phyloP scores from a whole-genome alignment of 495 filamentous ascomycete species.

The Podospora didyma region DNA sequence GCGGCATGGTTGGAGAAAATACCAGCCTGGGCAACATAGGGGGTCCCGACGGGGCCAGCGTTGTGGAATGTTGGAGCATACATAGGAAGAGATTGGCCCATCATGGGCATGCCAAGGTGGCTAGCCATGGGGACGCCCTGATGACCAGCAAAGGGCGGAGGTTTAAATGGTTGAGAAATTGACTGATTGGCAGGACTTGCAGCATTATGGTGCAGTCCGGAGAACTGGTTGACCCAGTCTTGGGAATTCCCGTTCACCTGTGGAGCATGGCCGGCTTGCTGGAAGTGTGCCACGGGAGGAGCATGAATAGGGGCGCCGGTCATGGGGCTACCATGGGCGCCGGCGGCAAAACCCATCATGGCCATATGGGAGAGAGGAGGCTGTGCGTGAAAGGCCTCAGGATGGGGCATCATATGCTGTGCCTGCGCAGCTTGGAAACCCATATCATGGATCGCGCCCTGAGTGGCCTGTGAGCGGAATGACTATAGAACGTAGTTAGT shows the following conservation, averaged over 20 bases:
- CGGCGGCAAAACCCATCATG: slow-evolving; percentile 6
- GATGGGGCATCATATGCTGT: too few relatives aligned
- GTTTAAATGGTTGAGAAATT: background rate
- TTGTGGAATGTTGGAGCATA: background rate
- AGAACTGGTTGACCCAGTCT: too few relatives aligned
- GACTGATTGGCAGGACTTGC: background rate
- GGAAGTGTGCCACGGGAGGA: too few relatives aligned
- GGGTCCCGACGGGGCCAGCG: slow-evolving; percentile 2
- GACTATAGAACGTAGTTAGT: slow-evolving; percentile 10
- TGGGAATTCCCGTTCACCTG: background rate
- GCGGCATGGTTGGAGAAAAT: background rate
- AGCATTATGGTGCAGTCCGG: background rate
- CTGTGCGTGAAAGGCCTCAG: too few relatives aligned
- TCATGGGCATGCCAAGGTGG: background rate
- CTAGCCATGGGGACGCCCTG: slow-evolving; percentile 1
- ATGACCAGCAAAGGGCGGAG: background rate
- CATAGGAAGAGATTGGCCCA: background rate
- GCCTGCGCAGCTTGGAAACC: slow-evolving; percentile 21
- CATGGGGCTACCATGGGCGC: background rate
- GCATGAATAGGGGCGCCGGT: background rate
- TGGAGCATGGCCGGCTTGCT: background rate
- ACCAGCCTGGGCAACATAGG: background rate
- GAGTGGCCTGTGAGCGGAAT: slow-evolving; percentile 25
- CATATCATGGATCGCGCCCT: slow-evolving; percentile 10
- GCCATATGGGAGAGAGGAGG: background rate